Evolutionary conservation across 257 asterid genomes (phyloP), one percentile per base, ranked within the genome.

Genomic region (Verbena officinalis): DNA sequence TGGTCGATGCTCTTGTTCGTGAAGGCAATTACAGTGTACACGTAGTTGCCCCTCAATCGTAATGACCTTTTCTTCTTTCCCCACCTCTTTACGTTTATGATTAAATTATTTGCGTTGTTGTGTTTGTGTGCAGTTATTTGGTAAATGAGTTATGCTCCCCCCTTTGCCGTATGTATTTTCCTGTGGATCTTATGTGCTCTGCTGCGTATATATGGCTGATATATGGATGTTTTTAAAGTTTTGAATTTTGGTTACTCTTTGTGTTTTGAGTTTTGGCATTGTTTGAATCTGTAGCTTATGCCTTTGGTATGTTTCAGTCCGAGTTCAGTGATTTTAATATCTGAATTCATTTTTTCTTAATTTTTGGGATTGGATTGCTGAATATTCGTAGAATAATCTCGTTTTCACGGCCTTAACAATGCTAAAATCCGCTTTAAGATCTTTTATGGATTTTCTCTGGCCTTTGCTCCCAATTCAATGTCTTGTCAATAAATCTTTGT

Each of bases 11-110:
- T 49, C 83, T 82, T 48, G 81, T 79, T 10, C 57, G 69, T 9
- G 62, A 68, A 48, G 78, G 80, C 68, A 1, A 12, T 59, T 82
- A 77, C 69, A 77, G 45, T 71, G 85, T 82, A 64, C 76, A 78
- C 62, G 85, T 82, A 54, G 58, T 77, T 50, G 83, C 65, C 23
- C 88, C 88, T 62, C 95, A 84, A 81, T 84, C 89, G 98, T 91
- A 53, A 69, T 81, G 42, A 34, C 17, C 9, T 22, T 40, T 22
- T 33, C 15, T 14, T 19, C 15, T 59, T 61, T 22, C 7, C 4
- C 4, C 20, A 8, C n/a, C 23, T 57, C 51, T 39, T 44, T 17
- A 0, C 16, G 39, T 40, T 4, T 52, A 4, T 52, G 4, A 5
- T 36, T 36, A 36, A 9, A 7, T 36, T 36, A 33, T 33, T 12